These are phyloP conservation scores for Aspergillus uvarum DNA, from an alignment of 2,329 filamentous ascomycete species.

Conservation along the genomic window DNA sequence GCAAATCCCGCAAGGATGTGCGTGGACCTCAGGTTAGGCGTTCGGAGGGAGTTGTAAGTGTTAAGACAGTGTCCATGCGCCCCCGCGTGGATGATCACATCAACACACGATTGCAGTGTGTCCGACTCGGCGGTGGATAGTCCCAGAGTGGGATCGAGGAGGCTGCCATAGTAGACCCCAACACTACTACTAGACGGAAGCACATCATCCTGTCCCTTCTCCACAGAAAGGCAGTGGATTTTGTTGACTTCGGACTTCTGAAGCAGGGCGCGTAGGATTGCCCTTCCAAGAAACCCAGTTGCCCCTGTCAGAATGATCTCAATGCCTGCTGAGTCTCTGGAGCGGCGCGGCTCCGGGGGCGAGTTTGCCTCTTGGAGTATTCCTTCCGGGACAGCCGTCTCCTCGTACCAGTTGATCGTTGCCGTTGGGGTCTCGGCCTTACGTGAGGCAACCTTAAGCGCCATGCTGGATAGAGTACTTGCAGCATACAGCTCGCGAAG, in stretches of 20 bases:
- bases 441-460: not conserved
- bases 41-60: constrained; percentile 1
- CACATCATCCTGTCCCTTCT: not conserved
- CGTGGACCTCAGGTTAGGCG: constrained; percentile 1
- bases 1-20: constrained; percentile 1
- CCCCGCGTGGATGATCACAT: constrained; percentile 7
- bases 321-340: not conserved
- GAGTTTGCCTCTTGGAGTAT: not conserved
- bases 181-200: not conserved
- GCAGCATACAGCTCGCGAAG: constrained; percentile 6
- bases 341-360: not conserved
- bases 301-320: constrained; percentile 29
- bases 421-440: not conserved
- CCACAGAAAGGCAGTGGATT: constrained; percentile 48
- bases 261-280: constrained; percentile 43
- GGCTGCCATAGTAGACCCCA: not conserved
- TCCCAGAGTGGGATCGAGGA: constrained; percentile 3
- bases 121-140: not conserved
- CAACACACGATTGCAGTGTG: not conserved
- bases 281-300: constrained; percentile 40
- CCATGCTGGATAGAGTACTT: constrained; percentile 7
- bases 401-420: constrained; percentile 11
- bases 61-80: constrained; percentile 6
- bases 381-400: constrained; percentile 3
- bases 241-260: constrained; percentile 29